Base-by-base conservation (phyloP, 345 rosid genomes). In the Cochlearia excelsa region DNA sequence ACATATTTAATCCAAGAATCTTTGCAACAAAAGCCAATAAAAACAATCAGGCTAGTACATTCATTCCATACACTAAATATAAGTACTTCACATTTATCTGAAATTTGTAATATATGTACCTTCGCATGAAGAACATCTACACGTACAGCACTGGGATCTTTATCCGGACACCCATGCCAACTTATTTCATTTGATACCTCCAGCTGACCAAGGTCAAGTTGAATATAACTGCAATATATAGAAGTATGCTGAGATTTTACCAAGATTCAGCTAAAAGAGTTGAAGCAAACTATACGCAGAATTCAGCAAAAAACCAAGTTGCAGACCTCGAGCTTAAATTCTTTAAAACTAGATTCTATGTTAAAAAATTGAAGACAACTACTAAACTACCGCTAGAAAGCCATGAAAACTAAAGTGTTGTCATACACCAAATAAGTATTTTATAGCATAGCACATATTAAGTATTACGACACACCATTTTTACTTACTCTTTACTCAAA, bases 1-100 rank as follows among this genome's bases (percentile, higher is more conserved):
- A 75, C 99, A 93, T 93, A 78, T 93, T 93, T 65, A 93, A 74
- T 66, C 99, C 97, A 66, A 81, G 75, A 75, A 93, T 84, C 99
- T 93, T 82, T 57, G 73, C 71, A 61, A 68, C 59, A 51, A 57
- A 59, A 26, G 59, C 9, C 57, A 30, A 51, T 10, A 72, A 16
- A 16, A 16, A 70, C 41, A 33, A 65, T 48, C 68, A 58, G 45
- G 51, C 46, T 31, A 46, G 45, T 38, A 31, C 23, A 30, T 48
- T 26, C 42, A 65, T 49, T 56, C 26, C 49, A 16, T 59, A 59
- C 30, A 44, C 28, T 46, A 60, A 68, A 63, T 9, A 42, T 16
- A 49, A 26, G 11, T 39, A 46, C 26, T 59, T 52, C 48, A 23
- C 34, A 49, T 26, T 4, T 70, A 54, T 43, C 28, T 57, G 46